Base-by-base conservation (phyloP, 208 protist species). In the Trypanosoma lewisi region DNA sequence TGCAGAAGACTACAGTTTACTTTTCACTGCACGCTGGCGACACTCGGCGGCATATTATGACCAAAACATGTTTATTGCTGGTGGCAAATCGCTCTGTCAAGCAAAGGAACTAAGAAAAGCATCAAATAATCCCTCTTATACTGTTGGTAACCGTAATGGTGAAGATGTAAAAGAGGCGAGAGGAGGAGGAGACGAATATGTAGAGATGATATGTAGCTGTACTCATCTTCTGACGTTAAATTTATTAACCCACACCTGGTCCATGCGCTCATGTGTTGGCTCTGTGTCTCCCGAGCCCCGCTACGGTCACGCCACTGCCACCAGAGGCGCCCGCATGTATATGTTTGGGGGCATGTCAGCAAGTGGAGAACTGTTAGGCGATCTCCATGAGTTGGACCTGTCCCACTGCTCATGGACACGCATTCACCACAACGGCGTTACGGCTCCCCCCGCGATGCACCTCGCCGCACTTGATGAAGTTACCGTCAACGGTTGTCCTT, bases 341-440 rank as follows among this genome's bases (percentile, higher is more conserved):
- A 58, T 67, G 37, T 67, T 49, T 33, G 61, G 61, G 16, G 61
- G 61, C 19, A 48, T 51, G 51, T 49, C 61, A 12, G 4, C 31
- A 0, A 19, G 14, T 1, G 42, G 48, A 7, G 45, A 31, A 7
- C 33, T 60, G 21, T 53, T 85, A 2, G 64, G 64, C 21, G 85
- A 91, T 61, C 67, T 91, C 21, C 82, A 85, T 67, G 70, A 79
- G 57, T 74, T 91, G 55, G 74, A 87, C 59, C 70, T 91, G 28
- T 67, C 77, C 55, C 83, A 73, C 2, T 70, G 74, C 57, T 66
- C 75, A 63, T 91, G 85, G 85, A 63, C 42, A 7, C 64, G 53
- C 31, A 63, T 91, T 28, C 61, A 59, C 50, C 51, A 73, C 23
- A 91, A 87, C 58, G 85, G 85, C 33, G 39, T 67, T 4, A 65